Evolutionary conservation across 2,329 filamentous ascomycete genomes (phyloP), one percentile per base, ranked within the genome.

Genomic region (Truncatella angustata): DNA sequence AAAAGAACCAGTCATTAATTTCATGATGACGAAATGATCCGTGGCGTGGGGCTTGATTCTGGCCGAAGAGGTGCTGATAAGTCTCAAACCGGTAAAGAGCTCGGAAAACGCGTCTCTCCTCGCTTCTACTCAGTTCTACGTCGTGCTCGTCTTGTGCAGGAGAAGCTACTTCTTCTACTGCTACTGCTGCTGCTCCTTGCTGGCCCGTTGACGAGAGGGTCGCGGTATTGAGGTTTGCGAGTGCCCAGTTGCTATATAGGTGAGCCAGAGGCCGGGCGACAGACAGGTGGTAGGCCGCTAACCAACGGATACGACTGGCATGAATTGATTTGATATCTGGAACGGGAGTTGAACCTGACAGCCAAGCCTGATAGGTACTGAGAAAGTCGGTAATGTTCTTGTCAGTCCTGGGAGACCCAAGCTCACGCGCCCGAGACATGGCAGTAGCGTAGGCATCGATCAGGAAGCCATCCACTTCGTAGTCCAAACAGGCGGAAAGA

Each of bases 51-150:
- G 52, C 55, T 24, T 50, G 16, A 39, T 56, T 55, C 11, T 28
- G 30, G 10, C 54, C 56, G 23, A 53, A 56, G 9, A 58, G 44
- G 49, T 58, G 55, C 21, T 54, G 26, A 49, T 49, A 62, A 1
- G 54, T 56, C 3, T 61, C 53, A 23, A 56, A 54, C 12, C 56
- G 58, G 48, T 63, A 63, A n/a, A 63, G 30, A 5, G 60, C 61
- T 11, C 50, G 53, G 26, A 57, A 56, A 36, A 59, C 36, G 4
- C 58, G 58, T 37, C 57, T 53, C 36, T 56, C 44, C 28, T 63
- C 60, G 20, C 48, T 49, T 34, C 37, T 47, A n/a, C 51, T 53
- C 28, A 45, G 30, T 32, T 45, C n/a, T 4, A 14, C 14, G n/a
- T 21, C 3, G 21, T n/a, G 32, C 16, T 10, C 16, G 34, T 9